These are phyloP conservation scores for Bryoglossum gracile DNA, from an alignment of 495 filamentous ascomycete genomes.

Conservation along the genomic window DNA sequence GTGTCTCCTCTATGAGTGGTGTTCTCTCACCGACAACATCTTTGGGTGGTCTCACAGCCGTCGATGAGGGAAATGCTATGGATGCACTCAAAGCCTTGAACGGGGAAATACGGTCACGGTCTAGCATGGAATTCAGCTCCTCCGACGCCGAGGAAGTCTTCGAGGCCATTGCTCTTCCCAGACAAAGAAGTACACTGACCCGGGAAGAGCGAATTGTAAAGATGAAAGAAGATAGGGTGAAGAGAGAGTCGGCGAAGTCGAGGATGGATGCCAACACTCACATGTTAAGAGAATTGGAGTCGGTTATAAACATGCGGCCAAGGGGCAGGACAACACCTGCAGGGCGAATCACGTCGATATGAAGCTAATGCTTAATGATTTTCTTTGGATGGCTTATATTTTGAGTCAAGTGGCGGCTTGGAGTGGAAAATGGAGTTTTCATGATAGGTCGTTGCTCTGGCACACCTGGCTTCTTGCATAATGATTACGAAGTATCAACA, in stretches of 20 bases:
- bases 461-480: background rate
- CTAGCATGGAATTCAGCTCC: conserved; percentile 33
- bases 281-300: conserved; percentile 88
- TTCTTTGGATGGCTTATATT: background rate
- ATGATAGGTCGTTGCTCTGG: no score
- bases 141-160: conserved; percentile 73
- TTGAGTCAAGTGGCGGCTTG: background rate
- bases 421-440: background rate
- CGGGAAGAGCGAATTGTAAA: conserved; percentile 83
- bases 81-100: conserved; percentile 72
- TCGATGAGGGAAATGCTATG: conserved; percentile 69
- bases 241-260: conserved; percentile 58
- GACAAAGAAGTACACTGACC: conserved; percentile 63
- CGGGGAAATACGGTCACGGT: conserved; percentile 44
- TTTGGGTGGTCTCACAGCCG: conserved; percentile 75
- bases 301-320: conserved; percentile 72
- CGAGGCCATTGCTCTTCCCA: conserved; percentile 76
- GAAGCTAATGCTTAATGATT: conserved; percentile 19
- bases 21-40: conserved; percentile 71
- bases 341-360: conserved; percentile 26
- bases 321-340: conserved; percentile 31
- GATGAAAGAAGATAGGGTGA: conserved; percentile 79
- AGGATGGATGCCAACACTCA: conserved; percentile 70
- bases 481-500: conserved; percentile 1
- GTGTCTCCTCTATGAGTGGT: conserved; percentile 60